Conservation (phyloP, 2,329 filamentous ascomycete species). For the Alternaria angustiovoidea region DNA sequence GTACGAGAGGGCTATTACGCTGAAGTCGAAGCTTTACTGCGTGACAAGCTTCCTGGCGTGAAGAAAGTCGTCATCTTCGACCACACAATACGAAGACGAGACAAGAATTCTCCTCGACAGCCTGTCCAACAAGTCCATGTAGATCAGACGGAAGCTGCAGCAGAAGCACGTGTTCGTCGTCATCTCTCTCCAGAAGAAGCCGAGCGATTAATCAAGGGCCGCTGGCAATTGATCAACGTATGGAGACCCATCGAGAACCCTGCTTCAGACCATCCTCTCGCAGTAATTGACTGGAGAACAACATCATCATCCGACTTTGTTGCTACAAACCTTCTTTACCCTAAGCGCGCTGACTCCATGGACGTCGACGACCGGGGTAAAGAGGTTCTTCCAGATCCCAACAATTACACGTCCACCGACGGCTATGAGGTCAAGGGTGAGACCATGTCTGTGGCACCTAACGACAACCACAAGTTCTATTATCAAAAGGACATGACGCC, state of each 20-base stretch:
- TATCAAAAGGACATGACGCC: conserved; percentile 74
- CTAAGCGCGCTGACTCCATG: conserved; percentile 46
- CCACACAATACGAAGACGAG: conserved; percentile 70
- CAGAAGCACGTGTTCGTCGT: conserved; percentile 67
- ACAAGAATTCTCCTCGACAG: conserved; percentile 64
- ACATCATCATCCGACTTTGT: conserved; percentile 67
- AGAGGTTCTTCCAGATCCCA: conserved; percentile 63
- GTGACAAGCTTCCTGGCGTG: conserved; percentile 62
- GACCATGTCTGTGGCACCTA: conserved; percentile 67
- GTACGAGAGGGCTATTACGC: conserved; percentile 67
- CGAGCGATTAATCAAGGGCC: conserved; percentile 63
- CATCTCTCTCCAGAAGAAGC: conserved; percentile 66
- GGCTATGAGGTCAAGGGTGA: conserved; percentile 71
- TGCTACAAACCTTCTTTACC: conserved; percentile 70
- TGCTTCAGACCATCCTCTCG: conserved; percentile 72
- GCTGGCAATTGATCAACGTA: conserved; percentile 75
- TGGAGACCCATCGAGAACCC: conserved; percentile 73
- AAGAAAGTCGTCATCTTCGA: conserved; percentile 74
- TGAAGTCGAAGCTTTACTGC: conserved; percentile 67
- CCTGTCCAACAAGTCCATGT: conserved; percentile 76
- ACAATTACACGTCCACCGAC: conserved; percentile 58
- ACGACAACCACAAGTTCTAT: conserved; percentile 67
- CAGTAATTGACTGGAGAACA: conserved; percentile 71
- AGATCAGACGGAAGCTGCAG: conserved; percentile 72
- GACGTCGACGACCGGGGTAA: conserved; percentile 66